A percentile compares a stretch with the other conserved stretches of the same genome.
Evolutionary conservation across 2,329 filamentous ascomycete genomes (phyloP).

Genomic region (Cordyceps tenuipes): DNA sequence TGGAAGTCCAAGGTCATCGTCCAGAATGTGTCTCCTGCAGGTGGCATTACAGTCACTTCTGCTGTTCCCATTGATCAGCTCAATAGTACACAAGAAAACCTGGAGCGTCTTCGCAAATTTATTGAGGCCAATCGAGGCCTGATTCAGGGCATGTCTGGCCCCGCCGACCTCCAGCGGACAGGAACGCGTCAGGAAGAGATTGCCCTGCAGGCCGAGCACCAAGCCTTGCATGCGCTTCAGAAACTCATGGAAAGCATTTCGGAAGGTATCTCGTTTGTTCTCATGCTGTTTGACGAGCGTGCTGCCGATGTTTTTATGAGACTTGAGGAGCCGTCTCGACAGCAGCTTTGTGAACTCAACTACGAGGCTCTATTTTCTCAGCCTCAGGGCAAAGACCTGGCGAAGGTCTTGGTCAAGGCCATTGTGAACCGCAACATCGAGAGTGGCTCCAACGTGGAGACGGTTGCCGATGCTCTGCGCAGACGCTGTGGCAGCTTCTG

Average conservation of each 20-base stretch:
- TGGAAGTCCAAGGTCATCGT: slow-evolving; percentile 76
- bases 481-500: slow-evolving; percentile 95
- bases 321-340: slow-evolving; percentile 61
- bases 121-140: slow-evolving; percentile 80
- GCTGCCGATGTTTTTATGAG: slow-evolving; percentile 78
- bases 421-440: slow-evolving; percentile 98
- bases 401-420: slow-evolving; percentile 89
- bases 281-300: slow-evolving; percentile 89
- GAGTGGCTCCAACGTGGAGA: slow-evolving; percentile 94
- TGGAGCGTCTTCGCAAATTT: slow-evolving; percentile 73
- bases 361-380: slow-evolving; percentile 84
- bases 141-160: slow-evolving; percentile 89
- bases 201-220: slow-evolving; percentile 86
- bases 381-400: slow-evolving; percentile 72
- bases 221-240: slow-evolving; percentile 78
- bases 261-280: slow-evolving; percentile 92
- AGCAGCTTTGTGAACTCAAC: slow-evolving; percentile 66
- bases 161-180: slow-evolving; percentile 71
- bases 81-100: slow-evolving; percentile 66
- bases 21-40: slow-evolving; percentile 41
- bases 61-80: slow-evolving; percentile 62
- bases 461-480: slow-evolving; percentile 87
- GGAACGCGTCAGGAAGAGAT: slow-evolving; percentile 83
- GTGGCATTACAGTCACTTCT: slow-evolving; percentile 56
- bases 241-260: slow-evolving; percentile 83